Percentiles rank a stretch among this genome's conserved stretches.
Evolutionary conservation across 345 rosid genomes (phyloP).

Genomic region (Ailanthus altissimus): DNA sequence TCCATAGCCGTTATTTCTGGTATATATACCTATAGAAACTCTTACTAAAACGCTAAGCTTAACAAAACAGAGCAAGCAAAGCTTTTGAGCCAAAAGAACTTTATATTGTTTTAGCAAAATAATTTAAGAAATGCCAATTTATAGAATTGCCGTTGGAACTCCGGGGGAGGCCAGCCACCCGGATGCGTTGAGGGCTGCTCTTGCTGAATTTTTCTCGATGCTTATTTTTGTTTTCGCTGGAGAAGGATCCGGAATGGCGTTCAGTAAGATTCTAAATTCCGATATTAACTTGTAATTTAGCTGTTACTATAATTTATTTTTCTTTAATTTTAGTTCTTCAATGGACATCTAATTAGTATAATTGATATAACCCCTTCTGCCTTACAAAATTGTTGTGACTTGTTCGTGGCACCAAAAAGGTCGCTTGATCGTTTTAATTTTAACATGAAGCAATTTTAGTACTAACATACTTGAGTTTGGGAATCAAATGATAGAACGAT

Average conservation of each 20-base stretch:
- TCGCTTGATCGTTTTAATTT: background rate
- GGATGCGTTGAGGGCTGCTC: constrained; percentile 62
- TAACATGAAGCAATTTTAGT: too few species aligned
- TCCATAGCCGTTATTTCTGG: constrained; percentile 36
- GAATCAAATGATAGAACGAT: background rate
- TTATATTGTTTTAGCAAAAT: too few species aligned
- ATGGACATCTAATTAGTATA: background rate
- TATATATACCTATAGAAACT: constrained; percentile 14
- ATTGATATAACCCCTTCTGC: background rate
- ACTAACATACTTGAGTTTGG: background rate
- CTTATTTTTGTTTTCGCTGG: constrained; percentile 87
- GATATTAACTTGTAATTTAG: background rate
- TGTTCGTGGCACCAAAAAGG: background rate
- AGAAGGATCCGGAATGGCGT: constrained; percentile 90
- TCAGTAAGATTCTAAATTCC: constrained; percentile 38
- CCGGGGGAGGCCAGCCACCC: constrained; percentile 70
- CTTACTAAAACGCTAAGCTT: background rate
- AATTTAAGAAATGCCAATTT: constrained; percentile 50
- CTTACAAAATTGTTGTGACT: background rate
- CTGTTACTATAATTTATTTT: background rate
- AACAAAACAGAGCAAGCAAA: background rate
- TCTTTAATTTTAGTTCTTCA: background rate
- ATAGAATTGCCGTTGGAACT: constrained; percentile 57
- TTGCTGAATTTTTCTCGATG: constrained; percentile 75
- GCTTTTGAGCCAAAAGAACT: background rate